These are phyloP conservation scores for Forsythia suspensa DNA, from an alignment of 257 asterid genomes.

Conservation along the genomic window DNA sequence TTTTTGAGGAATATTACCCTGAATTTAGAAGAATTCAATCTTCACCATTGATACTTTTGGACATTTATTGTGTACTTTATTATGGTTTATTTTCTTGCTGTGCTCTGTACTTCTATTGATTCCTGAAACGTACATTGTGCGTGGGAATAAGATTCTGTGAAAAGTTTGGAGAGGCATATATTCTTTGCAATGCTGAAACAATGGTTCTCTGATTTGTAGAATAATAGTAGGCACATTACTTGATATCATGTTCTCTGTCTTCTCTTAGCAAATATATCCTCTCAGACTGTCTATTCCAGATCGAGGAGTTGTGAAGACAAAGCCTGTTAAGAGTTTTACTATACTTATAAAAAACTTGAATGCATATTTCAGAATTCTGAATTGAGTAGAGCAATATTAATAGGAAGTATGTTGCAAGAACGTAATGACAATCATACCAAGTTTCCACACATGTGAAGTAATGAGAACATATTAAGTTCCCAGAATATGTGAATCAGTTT, in stretches of 20 bases:
- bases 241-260: constrained; percentile 16
- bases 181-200: not conserved
- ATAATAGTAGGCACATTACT: not conserved
- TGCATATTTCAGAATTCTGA: not conserved
- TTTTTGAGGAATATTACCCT: not conserved
- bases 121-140: not conserved
- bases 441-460: not conserved
- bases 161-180: constrained; percentile 21
- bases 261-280: constrained; percentile 6
- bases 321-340: not conserved
- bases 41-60: not conserved
- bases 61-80: not conserved
- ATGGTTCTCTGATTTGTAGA: constrained; percentile 4
- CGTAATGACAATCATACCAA: not conserved
- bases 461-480: not conserved
- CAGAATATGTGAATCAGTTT: not conserved
- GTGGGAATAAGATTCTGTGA: not conserved
- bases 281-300: not conserved
- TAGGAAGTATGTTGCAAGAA: not conserved
- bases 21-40: not conserved
- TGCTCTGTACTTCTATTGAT: not conserved
- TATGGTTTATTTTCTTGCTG: not conserved
- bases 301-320: no score
- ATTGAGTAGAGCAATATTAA: not conserved
- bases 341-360: not conserved